Evolutionary conservation across 2,329 filamentous ascomycete species (phyloP), one percentile per base, ranked within the genome.

Genomic region (Talaromyces sp.): DNA sequence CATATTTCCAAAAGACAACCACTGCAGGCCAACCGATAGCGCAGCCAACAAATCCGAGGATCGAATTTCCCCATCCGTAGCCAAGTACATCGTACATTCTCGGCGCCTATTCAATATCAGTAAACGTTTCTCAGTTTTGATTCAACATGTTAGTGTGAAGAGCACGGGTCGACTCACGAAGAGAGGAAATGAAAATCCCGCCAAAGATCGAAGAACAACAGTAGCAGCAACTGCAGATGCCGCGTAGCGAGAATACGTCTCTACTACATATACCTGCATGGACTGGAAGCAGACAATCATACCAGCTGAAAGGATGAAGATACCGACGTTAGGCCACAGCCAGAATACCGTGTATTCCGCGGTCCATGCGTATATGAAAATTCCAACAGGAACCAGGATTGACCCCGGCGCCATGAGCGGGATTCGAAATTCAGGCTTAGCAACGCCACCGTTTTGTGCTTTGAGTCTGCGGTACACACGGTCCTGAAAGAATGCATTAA

Each of bases 371-470:
- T 83, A 84, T 66, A 77, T 74, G 61, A 82, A 79, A 9, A 83
- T 68, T 0, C 79, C 78, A 1, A 77, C 62, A 0, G 81, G 80
- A 0, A 81, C 73, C 0, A 85, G 57, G 0, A 84, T 50, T 0
- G 77, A 78, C 0, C 79, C 81, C 0, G 78, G 74, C 9, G 86
- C 65, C 73, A 83, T 80, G 11, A 85, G 70, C 0, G 83, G 83
- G 0, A 85, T 72, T 12, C 85, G 81, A 63, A 80, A 83, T 64
- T 88, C 85, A 0, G 85, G 84, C 38, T 35, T 60, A n/a, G 66
- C 67, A 8, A 63, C 51, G 24, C 62, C 69, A 56, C 73, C 72
- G 65, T 79, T 79, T 21, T 64, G 65, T n/a, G 61, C 64, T 61
- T 77, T 79, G 26, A 46, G 24, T 52, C 14, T 11, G 27, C 27